phyloP scores from a whole-genome alignment of 1,139 yeast species.

The Nakaseomyces kungkrabaensis region DNA sequence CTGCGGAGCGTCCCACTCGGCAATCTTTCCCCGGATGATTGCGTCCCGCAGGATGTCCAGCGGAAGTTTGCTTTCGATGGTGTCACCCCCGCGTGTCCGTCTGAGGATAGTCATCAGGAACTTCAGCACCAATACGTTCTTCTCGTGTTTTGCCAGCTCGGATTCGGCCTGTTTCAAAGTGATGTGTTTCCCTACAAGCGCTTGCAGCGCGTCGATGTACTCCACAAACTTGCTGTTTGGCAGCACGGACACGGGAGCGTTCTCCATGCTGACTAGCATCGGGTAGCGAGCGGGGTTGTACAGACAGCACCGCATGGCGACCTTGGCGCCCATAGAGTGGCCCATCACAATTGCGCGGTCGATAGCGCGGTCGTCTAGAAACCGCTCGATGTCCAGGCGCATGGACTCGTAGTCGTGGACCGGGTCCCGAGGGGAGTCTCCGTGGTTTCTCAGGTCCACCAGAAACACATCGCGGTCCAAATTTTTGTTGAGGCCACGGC shows the following conservation, averaged over 20 bases:
- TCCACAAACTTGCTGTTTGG: slow-evolving; percentile 53
- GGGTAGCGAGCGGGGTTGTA: slow-evolving; percentile 56
- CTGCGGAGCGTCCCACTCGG: slow-evolving; percentile 53
- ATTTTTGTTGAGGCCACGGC: slow-evolving; percentile 35
- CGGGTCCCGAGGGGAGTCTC: slow-evolving; percentile 67
- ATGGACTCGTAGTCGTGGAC: slow-evolving; percentile 72
- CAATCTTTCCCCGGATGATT: slow-evolving; percentile 52
- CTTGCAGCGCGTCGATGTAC: slow-evolving; percentile 54
- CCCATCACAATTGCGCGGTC: slow-evolving; percentile 60
- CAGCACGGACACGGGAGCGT: slow-evolving; percentile 68
- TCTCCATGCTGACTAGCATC: slow-evolving; percentile 72
- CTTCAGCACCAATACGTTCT: slow-evolving; percentile 53
- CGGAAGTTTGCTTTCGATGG: slow-evolving; percentile 49
- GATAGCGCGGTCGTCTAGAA: slow-evolving; percentile 40
- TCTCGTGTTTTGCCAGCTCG: slow-evolving; percentile 51
- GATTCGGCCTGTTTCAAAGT: slow-evolving; percentile 61
- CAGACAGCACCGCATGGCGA: slow-evolving; percentile 80
- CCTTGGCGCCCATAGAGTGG: slow-evolving; percentile 96
- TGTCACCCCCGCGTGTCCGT: slow-evolving; percentile 33
- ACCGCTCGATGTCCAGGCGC: slow-evolving; percentile 75
- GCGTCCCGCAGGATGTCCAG: slow-evolving; percentile 56
- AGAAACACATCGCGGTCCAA: slow-evolving; percentile 49
- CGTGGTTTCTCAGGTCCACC: slow-evolving; percentile 82
- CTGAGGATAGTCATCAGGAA: slow-evolving; percentile 50
- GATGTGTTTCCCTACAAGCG: slow-evolving; percentile 40